Base-by-base conservation (phyloP, 176 grass and related monocot genomes). In the Coix lacrymajobi region DNA sequence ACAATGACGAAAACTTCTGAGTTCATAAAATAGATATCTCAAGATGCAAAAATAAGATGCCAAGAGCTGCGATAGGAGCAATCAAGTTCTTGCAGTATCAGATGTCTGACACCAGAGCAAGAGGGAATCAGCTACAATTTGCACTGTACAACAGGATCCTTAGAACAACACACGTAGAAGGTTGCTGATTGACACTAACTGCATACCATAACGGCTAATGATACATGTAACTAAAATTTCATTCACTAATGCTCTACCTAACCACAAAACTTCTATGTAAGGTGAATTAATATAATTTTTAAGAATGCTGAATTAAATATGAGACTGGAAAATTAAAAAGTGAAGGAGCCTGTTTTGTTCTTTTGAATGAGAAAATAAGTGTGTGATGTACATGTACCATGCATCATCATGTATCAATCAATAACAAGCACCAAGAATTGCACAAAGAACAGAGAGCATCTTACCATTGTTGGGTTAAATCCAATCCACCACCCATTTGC, bases 401-500 rank as follows among this genome's bases (percentile, higher is more conserved):
- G 9, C 8, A 11, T 57, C 22, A 57, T 25, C 54, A 49, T 72
- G n/a, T 79, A 39, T 30, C 49, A 39, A 34, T 24, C 24, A 9
- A 29, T 24, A 36, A 20, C 14, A 84, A 36, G 48, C 29, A 66
- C 51, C 44, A 73, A 15, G 14, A 28, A 80, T 25, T 66, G 20
- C 54, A 56, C 72, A 12, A 45, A 41, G 51, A 26, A 71, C 48
- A 12, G 24, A 33, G 14, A 17, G 30, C 66, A 63, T 15, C 74
- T 16, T 88, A 99, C 93, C 97, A 84, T 90, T 79, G 97, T n/a
- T 6, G 97, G 77, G 25, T 99, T 90, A 76, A 75, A 80, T 66
- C 93, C 97, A 90, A 92, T 79, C 97, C 97, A 64, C 96, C 83
- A 16, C 96, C 81, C 97, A 96, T 99, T 81, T 96, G 91, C 97